phyloP scores from a whole-genome alignment of 2,329 filamentous ascomycete species.

The Trichoderma polysporum region DNA sequence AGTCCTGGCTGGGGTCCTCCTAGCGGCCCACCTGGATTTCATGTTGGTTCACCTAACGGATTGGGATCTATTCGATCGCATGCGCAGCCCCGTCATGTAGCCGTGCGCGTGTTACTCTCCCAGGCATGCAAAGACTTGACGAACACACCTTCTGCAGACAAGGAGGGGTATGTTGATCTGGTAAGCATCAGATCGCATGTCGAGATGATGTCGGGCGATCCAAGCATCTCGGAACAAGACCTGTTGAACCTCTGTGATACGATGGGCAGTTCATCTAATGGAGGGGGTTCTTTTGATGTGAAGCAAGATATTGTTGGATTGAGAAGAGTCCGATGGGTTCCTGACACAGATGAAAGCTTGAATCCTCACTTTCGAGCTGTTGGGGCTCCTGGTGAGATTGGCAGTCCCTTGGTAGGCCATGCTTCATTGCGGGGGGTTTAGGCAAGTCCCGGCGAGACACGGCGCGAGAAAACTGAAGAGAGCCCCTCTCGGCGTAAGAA shows the following conservation, averaged over 20 bases:
- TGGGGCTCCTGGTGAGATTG: conserved; percentile 66
- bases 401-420: conserved; percentile 59
- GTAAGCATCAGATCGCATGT: conserved; percentile 65
- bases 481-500: conserved; percentile 24
- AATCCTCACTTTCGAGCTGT: conserved; percentile 45
- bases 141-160: conserved; percentile 39
- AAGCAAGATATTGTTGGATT: conserved; percentile 47
- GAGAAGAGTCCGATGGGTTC: conserved; percentile 56
- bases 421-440: conserved; percentile 40
- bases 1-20: conserved; percentile 42
- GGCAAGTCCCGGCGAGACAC: conserved; percentile 25
- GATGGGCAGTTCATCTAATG: conserved; percentile 81
- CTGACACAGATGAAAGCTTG: conserved; percentile 47
- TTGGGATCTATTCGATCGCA: conserved; percentile 33
- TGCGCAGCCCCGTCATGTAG: conserved; percentile 63
- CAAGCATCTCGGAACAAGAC: conserved; percentile 55
- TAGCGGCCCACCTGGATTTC: conserved; percentile 35
- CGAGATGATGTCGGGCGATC: conserved; percentile 51
- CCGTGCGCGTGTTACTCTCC: conserved; percentile 72
- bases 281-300: conserved; percentile 82
- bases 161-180: conserved; percentile 69
- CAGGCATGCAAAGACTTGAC: conserved; percentile 69
- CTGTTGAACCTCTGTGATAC: conserved; percentile 86
- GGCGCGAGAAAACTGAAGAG: conserved; percentile 15
- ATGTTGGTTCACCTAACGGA: conserved; percentile 34